phyloP scores from a whole-genome alignment of 1,284 basidiomycete genomes.

The Erythrobasidium hasegawianum region DNA sequence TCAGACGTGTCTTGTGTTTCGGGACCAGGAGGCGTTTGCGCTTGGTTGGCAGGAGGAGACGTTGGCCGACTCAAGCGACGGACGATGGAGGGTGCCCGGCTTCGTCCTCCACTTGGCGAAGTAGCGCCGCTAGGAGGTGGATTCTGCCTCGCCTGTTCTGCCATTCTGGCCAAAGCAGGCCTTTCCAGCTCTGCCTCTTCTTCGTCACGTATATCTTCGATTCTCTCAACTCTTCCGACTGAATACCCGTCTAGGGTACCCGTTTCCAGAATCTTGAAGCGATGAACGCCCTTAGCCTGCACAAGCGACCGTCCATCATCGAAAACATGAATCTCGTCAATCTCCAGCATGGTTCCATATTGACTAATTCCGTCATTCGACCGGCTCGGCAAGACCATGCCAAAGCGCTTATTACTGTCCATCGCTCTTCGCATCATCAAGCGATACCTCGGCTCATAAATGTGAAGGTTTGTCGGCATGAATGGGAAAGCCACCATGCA shows the following conservation, averaged over 20 bases:
- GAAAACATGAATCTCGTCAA: conserved; percentile 78
- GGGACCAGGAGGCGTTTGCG: conserved; percentile 12
- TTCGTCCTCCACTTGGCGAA: not conserved
- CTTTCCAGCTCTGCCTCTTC: conserved; percentile 53
- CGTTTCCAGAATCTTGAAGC: conserved; percentile 79
- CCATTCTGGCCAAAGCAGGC: conserved; percentile 37
- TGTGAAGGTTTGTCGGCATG: conserved; percentile 81
- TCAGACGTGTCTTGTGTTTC: conserved; percentile 46
- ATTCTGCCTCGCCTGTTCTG: conserved; percentile 1
- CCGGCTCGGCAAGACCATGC: conserved; percentile 76
- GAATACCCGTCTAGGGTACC: conserved; percentile 82
- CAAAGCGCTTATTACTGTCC: conserved; percentile 72
- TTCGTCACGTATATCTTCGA: conserved; percentile 59
- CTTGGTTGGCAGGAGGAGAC: not conserved
- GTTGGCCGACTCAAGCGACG: not conserved
- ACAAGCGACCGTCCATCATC: conserved; percentile 85
- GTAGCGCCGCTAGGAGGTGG: conserved; percentile 4
- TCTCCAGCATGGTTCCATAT: conserved; percentile 91
- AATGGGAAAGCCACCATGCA: conserved; percentile 84
- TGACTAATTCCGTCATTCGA: conserved; percentile 56
- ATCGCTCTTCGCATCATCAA: conserved; percentile 91
- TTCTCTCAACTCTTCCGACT: conserved; percentile 72
- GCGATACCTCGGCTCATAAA: conserved; percentile 86
- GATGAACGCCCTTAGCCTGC: conserved; percentile 74
- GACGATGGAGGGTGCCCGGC: not conserved